Evolutionary conservation across 2,329 filamentous ascomycete species (phyloP).

Genomic region (Hymenotorrendiella dingleyae): DNA sequence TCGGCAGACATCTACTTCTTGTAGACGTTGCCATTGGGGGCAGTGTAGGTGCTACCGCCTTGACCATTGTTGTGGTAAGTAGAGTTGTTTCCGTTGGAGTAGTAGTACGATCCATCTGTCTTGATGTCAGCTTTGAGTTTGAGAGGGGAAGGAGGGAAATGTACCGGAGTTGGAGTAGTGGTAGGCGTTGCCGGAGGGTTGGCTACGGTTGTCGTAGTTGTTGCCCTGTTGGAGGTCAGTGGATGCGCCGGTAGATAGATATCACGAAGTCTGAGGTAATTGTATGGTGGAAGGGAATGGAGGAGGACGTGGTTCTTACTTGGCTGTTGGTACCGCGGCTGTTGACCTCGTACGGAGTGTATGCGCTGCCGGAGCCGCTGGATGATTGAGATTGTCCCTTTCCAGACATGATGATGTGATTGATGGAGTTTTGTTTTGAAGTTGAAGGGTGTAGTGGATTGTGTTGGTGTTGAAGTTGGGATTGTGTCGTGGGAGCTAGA

Average conservation of each 20-base stretch:
- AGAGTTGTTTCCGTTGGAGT: slow-evolving; percentile 62
- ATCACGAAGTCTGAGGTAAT: too few species aligned
- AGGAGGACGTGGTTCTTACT: slow-evolving; percentile 34
- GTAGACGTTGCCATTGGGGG: slow-evolving; percentile 39
- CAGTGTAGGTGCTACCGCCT: slow-evolving; percentile 55
- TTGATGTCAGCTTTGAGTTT: background rate
- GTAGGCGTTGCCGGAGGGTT: slow-evolving; percentile 49
- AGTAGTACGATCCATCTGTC: slow-evolving; percentile 66
- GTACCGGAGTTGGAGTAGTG: slow-evolving; percentile 60
- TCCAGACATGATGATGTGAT: slow-evolving; percentile 12
- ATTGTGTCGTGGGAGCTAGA: background rate
- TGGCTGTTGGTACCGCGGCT: slow-evolving; percentile 53
- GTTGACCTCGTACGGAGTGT: slow-evolving; percentile 34
- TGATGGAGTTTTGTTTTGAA: background rate
- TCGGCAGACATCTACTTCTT: slow-evolving; percentile 27
- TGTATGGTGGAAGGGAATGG: background rate
- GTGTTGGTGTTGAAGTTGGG: background rate
- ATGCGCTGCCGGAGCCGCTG: slow-evolving; percentile 9
- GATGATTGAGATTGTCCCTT: slow-evolving; percentile 12
- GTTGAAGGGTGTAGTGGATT: background rate
- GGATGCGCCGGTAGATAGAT: too few species aligned
- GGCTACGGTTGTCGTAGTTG: slow-evolving; percentile 60
- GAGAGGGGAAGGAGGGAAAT: slow-evolving; percentile 17
- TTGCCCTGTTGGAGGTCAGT: slow-evolving; percentile 47
- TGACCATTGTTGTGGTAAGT: slow-evolving; percentile 61